These are phyloP conservation scores for Scedosporium dehoogii DNA, from an alignment of 2,329 filamentous ascomycete genomes.

Conservation along the genomic window DNA sequence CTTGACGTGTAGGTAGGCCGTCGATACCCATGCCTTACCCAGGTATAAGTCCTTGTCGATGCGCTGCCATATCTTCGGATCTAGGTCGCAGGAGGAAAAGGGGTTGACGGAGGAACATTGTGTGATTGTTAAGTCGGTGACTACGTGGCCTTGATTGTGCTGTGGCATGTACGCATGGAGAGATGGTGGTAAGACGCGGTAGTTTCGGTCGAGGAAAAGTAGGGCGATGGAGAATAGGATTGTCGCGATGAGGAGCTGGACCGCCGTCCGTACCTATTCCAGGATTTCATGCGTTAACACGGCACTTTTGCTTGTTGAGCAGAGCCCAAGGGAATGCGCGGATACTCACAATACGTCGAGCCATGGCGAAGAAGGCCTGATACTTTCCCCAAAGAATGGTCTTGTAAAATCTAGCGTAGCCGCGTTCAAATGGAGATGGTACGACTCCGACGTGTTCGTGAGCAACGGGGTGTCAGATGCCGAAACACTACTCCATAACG, in stretches of 20 bases:
- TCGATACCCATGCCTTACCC: constrained; percentile 60
- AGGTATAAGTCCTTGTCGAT: constrained; percentile 87
- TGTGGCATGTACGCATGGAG: constrained; percentile 81
- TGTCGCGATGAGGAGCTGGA: constrained; percentile 62
- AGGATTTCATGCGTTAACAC: neutral
- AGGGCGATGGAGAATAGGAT: constrained; percentile 60
- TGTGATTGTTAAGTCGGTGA: constrained; percentile 74
- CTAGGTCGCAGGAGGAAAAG: constrained; percentile 67
- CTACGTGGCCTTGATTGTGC: constrained; percentile 73
- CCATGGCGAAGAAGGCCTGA: neutral
- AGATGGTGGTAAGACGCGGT: constrained; percentile 72
- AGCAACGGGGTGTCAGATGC: neutral
- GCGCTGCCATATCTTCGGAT: constrained; percentile 64
- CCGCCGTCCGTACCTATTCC: constrained; percentile 52
- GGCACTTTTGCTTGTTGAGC: neutral
- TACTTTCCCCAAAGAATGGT: neutral
- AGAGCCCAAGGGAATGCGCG: neutral
- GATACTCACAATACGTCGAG: constrained; percentile 10
- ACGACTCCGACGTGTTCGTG: neutral
- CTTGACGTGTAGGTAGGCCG: constrained; percentile 72
- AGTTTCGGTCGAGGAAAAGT: constrained; percentile 79
- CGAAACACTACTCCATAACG: neutral
- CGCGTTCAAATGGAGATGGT: neutral
- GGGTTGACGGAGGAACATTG: constrained; percentile 67
- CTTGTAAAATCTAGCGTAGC: neutral